Evolutionary conservation across 2,329 filamentous ascomycete genomes (phyloP), one percentile per base, ranked within the genome.

Genomic region (Aspergillus sergii): DNA sequence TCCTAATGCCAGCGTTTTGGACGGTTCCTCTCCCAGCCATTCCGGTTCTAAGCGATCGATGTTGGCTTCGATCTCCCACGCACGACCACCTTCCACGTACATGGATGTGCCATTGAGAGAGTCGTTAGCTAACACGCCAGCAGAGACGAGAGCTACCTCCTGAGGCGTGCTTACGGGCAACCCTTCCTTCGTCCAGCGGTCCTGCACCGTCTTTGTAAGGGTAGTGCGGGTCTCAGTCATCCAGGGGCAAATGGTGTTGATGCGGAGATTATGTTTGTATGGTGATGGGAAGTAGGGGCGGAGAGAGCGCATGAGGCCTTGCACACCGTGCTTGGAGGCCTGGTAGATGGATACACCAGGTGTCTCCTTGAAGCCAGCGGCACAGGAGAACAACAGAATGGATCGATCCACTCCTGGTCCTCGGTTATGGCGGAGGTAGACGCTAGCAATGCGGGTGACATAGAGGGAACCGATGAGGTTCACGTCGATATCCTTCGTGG

Each of bases 241-340:
- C 76, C 80, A 82, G 0, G 81, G 80, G 58, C 78, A 80, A 34
- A 83, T 73, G 0, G 78, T 78, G 61, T 82, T 83, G 57, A 81
- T 78, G 10, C 81, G 75, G 30, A 83, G 75, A 30, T 76, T 74
- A 41, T 76, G 75, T 46, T 78, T 71, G 23, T 74, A 70, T 1
- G 77, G 74, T 5, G 67, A 68, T 12, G 70, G 68, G 39, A 74
- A 65, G 63, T 74, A 80, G 58, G 68, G 69, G 41, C 80, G 75
- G 32, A 85, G 71, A 21, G 79, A 77, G 26, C 83, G 76, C 78
- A 84, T 82, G 8, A 84, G 72, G 0, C 83, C 83, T 32, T 83
- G 74, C 0, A 85, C 78, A n/a, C 81, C 83, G 64, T 85, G 83
- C 66, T 85, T 84, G 7, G 78, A 75, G 0, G 82, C 74, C 4